These are phyloP conservation scores for Lentinula detonsa DNA, from an alignment of 768 basidiomycete genomes.

Conservation along the genomic window DNA sequence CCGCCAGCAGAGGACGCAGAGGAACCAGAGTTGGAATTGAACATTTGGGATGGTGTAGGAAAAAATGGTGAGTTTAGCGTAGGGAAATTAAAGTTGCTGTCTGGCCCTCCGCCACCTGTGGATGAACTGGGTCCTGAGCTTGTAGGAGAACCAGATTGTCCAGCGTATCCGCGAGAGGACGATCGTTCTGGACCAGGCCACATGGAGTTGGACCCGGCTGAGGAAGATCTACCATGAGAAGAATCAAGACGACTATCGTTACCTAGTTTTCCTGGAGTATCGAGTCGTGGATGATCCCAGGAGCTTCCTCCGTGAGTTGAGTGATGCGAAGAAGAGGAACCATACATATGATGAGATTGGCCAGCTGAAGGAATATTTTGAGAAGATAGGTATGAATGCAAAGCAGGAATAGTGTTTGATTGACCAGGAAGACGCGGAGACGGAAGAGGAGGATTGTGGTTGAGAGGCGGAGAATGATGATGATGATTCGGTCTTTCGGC, in stretches of 20 bases:
- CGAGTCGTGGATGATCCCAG: background rate
- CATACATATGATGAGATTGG: background rate
- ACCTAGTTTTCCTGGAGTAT: background rate
- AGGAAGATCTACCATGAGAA: background rate
- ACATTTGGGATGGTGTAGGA: background rate
- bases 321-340: background rate
- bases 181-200: conserved; percentile 3
- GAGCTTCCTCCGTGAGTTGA: background rate
- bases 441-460: background rate
- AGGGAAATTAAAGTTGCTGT: conserved; percentile 2
- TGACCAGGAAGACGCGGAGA: background rate
- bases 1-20: background rate
- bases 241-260: background rate
- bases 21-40: background rate
- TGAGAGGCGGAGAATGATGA: background rate
- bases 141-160: conserved; percentile 1
- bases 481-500: background rate
- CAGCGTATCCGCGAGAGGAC: background rate
- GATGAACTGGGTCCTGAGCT: background rate
- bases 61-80: conserved; percentile 4
- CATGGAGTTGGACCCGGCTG: background rate
- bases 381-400: conserved; percentile 1
- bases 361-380: background rate
- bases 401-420: background rate
- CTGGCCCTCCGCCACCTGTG: background rate